Conservation (phyloP, 345 rosid species). For the Citrus glauca region DNA sequence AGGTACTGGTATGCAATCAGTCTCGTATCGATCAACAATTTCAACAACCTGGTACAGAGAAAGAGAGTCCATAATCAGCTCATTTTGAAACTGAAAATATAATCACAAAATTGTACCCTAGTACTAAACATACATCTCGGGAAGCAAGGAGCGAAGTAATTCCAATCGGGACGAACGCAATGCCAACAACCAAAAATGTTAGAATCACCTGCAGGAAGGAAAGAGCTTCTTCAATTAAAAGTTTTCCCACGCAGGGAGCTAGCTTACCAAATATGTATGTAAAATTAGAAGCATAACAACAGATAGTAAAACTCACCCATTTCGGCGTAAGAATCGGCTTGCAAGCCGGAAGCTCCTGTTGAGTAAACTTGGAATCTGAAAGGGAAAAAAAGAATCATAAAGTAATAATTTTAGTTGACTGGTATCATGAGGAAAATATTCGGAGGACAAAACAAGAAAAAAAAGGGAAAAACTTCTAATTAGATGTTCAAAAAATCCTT, state of each 20-base stretch:
- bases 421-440: neutral
- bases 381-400: slow-evolving; percentile 4
- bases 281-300: neutral
- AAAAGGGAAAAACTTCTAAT: neutral
- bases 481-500: neutral
- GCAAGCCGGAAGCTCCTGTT: slow-evolving; percentile 99
- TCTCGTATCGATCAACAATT: slow-evolving; percentile 77
- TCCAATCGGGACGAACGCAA: slow-evolving; percentile 94
- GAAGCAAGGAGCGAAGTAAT: slow-evolving; percentile 89
- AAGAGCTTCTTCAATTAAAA: neutral
- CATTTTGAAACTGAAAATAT: neutral
- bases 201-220: slow-evolving; percentile 65
- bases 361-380: slow-evolving; percentile 91
- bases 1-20: slow-evolving; percentile 54
- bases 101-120: neutral
- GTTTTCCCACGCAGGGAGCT: neutral
- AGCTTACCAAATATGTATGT: neutral
- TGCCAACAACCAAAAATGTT: slow-evolving; percentile 81
- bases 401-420: neutral
- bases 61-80: slow-evolving; percentile 16
- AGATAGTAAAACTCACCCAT: slow-evolving; percentile 56
- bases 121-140: slow-evolving; percentile 54
- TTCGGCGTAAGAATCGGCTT: slow-evolving; percentile 94
- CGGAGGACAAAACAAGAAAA: neutral
- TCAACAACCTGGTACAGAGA: slow-evolving; percentile 69